Evolutionary conservation across 108 stramenopile species (phyloP).

Genomic region (Schizochytrium sp.): DNA sequence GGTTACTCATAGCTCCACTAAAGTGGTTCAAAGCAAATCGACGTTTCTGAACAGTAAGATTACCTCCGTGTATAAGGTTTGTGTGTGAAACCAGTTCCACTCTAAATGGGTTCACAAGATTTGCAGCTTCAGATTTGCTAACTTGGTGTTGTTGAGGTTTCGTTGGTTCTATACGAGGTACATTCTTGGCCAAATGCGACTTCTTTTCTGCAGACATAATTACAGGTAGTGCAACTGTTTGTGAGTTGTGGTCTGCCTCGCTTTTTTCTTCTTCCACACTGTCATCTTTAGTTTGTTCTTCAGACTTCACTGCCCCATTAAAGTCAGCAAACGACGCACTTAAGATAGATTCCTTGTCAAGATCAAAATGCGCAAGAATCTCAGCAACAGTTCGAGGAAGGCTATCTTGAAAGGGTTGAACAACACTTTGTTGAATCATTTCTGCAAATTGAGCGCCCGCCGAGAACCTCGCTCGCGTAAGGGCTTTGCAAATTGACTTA

Average conservation of each 20-base stretch:
- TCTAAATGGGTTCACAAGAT: not conserved
- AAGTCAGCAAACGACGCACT: not conserved
- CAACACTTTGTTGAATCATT: not conserved
- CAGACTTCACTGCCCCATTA: not conserved
- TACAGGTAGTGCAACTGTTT: no score
- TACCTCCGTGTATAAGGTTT: not conserved
- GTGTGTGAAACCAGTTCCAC: not conserved
- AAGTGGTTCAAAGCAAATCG: constrained; percentile 19
- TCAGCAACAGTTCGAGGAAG: not conserved
- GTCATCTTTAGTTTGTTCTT: not conserved
- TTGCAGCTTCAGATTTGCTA: not conserved
- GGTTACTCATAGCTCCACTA: constrained; percentile 1
- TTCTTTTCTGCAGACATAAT: no score
- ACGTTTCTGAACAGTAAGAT: constrained; percentile 23
- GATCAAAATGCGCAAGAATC: not conserved
- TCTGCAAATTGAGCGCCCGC: not conserved
- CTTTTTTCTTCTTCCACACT: not conserved
- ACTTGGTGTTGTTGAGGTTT: not conserved
- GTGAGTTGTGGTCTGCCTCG: not conserved
- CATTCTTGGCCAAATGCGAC: not conserved
- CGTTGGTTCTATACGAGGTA: not conserved
- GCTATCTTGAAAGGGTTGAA: not conserved
- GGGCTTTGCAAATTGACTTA: not conserved
- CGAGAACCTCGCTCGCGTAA: not conserved
- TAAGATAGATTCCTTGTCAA: not conserved